Evolutionary conservation across 192 early-diverging fungal species (phyloP), one percentile per base, ranked within the genome.

Genomic region (Umbelopsis ramanniana): DNA sequence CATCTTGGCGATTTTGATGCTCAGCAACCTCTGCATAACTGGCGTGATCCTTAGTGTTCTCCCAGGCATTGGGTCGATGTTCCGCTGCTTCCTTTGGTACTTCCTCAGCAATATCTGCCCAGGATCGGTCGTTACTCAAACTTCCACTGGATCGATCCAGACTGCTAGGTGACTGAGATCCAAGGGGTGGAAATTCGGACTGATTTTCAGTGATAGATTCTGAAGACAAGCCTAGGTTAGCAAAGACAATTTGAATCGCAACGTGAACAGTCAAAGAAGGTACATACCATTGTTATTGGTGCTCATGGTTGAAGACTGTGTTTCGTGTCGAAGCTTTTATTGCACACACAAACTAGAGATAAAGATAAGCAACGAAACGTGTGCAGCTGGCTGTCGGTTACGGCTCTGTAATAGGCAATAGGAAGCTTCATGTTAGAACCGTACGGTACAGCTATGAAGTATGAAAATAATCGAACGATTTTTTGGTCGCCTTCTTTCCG

Each of bases 1-100:
- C 60, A 0, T 37, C 21, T 43, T 71, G 48, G 2, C 21, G 35
- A 24, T 24, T 52, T 45, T 75, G 54, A 22, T 76, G 75, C 15
- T 67, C 52, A 29, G 75, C 66, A 40, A 76, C 57, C 37, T 76
- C 70, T 9, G 75, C 75, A 68, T 68, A 76, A 19, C 63, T 70
- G 15, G 70, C 66, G 19, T 71, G 24, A n/a, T 35, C 24, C 17
- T 74, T 69, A 24, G 26, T 63, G 9, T 38, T 24, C 40, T 70
- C 69, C 37, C 69, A 53, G 5, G 50, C 50, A 11, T 53, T 70
- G 15, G 52, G 52, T 7, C 50, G 48, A 22, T 37, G 35, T 0
- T 52, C 33, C n/a, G 11, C 40, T 12, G 29, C 14, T 19, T 37
- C 33, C 6, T 29, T 29, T 37, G 57, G 57, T 37, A 63, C 57